Conservation (phyloP, 1,139 yeast genomes). For the Lipomyces yarrowii region DNA sequence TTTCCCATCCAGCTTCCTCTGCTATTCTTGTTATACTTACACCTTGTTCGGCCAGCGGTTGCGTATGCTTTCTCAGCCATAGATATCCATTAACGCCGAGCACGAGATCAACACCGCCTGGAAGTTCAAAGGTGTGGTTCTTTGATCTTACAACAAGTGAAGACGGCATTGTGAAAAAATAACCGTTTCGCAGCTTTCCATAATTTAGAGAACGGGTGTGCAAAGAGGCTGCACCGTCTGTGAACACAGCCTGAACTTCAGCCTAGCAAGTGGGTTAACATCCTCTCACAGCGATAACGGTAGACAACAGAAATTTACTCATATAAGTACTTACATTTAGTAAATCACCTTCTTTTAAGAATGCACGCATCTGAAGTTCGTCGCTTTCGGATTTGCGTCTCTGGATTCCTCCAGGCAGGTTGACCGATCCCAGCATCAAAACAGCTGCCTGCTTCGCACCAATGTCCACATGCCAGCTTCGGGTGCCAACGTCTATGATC, state of each 20-base stretch:
- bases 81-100: conserved; percentile 93
- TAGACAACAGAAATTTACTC: neutral
- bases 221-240: conserved; percentile 89
- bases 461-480: conserved; percentile 95
- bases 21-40: conserved; percentile 81
- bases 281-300: neutral
- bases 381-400: conserved; percentile 93
- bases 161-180: conserved; percentile 77
- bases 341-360: conserved; percentile 95
- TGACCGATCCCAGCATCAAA: conserved; percentile 90
- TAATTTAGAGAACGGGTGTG: conserved; percentile 95
- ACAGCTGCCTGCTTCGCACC: conserved; percentile 93
- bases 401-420: conserved; percentile 94
- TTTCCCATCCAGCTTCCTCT: conserved; percentile 94
- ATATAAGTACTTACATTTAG: conserved; percentile 51
- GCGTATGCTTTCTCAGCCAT: conserved; percentile 81
- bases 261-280: conserved; percentile 48
- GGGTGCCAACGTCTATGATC: conserved; percentile 89
- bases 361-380: conserved; percentile 93
- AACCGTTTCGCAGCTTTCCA: conserved; percentile 92
- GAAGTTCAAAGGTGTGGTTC: conserved; percentile 81
- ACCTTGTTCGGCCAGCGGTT: conserved; percentile 37
- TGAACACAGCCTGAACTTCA: conserved; percentile 87
- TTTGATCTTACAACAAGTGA: conserved; percentile 81
- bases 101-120: conserved; percentile 87